phyloP scores from a whole-genome alignment of 2,329 filamentous ascomycete genomes.

The Orbilia oligospora region DNA sequence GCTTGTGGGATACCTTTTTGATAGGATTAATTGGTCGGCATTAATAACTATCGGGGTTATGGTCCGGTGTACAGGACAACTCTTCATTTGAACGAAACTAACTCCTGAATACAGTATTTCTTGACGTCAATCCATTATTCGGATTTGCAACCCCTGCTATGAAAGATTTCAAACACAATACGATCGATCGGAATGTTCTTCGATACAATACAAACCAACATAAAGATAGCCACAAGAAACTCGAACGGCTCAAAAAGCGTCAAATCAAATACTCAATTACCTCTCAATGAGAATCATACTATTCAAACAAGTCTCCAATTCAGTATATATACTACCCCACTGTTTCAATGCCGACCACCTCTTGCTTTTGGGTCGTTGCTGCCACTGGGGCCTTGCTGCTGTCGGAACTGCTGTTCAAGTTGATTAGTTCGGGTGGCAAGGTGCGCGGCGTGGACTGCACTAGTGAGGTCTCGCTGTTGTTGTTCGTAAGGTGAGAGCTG shows the following conservation, averaged over 20 bases:
- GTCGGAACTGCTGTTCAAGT: slow-evolving; percentile 33
- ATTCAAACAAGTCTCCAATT: not conserved
- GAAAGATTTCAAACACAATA: not conserved
- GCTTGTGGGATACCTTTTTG: not conserved
- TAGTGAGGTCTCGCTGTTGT: slow-evolving; percentile 40
- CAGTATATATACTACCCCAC: not conserved
- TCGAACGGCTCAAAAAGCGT: not conserved
- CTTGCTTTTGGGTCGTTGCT: slow-evolving; percentile 18
- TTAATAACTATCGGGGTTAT: too few species aligned
- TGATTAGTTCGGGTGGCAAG: slow-evolving; percentile 43
- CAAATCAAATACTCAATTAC: not conserved
- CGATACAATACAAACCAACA: not conserved
- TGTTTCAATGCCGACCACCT: slow-evolving; percentile 41
- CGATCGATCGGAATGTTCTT: too few species aligned
- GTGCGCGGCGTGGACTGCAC: slow-evolving; percentile 57
- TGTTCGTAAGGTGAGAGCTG: slow-evolving; percentile 3
- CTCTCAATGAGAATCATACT: not conserved
- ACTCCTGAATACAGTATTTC: slow-evolving; percentile 2
- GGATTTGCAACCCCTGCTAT: not conserved
- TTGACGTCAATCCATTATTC: slow-evolving; percentile 3
- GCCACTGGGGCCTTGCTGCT: slow-evolving; percentile 28
- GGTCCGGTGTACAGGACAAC: too few species aligned
- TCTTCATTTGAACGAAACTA: not conserved
- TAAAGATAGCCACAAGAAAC: not conserved
- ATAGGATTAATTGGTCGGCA: too few species aligned